Base-by-base conservation (phyloP, 1,284 basidiomycete genomes). In the Malassezia sympodialis region DNA sequence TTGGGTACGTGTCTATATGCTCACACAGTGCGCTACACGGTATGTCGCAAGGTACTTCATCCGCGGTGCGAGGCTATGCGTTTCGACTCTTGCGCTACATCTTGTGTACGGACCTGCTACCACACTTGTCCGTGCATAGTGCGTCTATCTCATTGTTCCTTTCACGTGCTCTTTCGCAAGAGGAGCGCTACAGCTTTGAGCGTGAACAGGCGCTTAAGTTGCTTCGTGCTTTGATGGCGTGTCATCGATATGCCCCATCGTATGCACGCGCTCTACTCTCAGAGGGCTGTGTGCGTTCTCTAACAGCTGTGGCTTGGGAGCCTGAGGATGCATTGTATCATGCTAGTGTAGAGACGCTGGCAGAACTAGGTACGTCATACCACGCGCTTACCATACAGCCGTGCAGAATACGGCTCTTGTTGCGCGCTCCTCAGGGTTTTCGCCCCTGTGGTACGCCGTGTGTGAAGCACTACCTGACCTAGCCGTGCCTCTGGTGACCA, bases 181-280 rank as follows among this genome's bases (percentile, higher is more conserved):
- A 51, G n/a, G 34, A 40, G 1, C 8, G n/a, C 0, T 28, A n/a
- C 10, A 39, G 14, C 8, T 37, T 32, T 2, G 93, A 98, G 77
- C 87, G 90, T 69, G 88, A 96, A 71, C 90, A 96, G 73, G 89
- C 83, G n/a, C 83, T 99, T 65, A 88, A 89, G 60, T 82, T 96
- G 19, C 82, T 96, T 44, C 85, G 93, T n/a, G 78, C 83, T 1
- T 82, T 91, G 37, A 81, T 91, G 19, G 37, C 7, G 21, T 39
- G 37, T 21, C 37, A 39, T 12, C 83, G 86, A 65, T 55, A 66
- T 8, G 30, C 83, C 86, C 57, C 8, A 46, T 50, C 23, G 57
- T 32, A 60, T n/a, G 84, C 60, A 19, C 49, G 60, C 30, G 57
- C 61, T 12, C 56, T 65, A 4, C 30, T 69, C n/a, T 54, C 53